A percentile compares a stretch with the other conserved stretches of the same genome.
phyloP scores from a whole-genome alignment of 2,329 filamentous ascomycete genomes.

The Cercospora sp. region DNA sequence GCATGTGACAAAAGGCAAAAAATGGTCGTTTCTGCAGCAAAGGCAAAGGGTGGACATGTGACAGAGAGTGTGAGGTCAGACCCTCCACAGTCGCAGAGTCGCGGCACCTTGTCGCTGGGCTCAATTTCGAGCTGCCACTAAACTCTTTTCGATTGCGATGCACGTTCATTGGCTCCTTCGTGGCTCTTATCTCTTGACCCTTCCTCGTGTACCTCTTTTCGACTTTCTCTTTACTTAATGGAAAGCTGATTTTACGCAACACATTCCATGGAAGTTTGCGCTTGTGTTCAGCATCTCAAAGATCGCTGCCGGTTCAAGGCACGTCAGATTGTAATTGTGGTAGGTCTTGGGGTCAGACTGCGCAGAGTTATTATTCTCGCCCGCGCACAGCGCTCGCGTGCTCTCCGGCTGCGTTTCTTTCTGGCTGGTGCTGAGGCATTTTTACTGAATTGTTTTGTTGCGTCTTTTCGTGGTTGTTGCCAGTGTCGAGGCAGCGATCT shows the following conservation, averaged over 20 bases:
- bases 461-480: not conserved
- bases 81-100: not conserved
- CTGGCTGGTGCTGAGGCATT: slow-evolving; percentile 12
- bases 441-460: not conserved
- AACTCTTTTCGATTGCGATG: not conserved
- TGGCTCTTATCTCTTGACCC: not conserved
- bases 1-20: slow-evolving; percentile 1
- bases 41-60: not conserved
- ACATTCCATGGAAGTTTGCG: slow-evolving; percentile 5
- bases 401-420: not conserved
- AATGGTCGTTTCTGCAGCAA: no score
- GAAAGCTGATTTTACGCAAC: not conserved
- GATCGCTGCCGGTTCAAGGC: not conserved
- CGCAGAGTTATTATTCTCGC: no score
- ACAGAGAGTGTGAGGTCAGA: slow-evolving; percentile 1
- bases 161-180: not conserved
- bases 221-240: slow-evolving; percentile 6
- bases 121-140: not conserved
- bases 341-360: not conserved
- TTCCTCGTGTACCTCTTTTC: not conserved
- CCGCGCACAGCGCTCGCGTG: not conserved
- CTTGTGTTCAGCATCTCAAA: slow-evolving; percentile 8
- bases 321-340: not conserved
- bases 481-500: not conserved
- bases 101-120: not conserved